Evolutionary conservation across 2,329 filamentous ascomycete genomes (phyloP).

Genomic region (Colletotrichum gloeosporioides): DNA sequence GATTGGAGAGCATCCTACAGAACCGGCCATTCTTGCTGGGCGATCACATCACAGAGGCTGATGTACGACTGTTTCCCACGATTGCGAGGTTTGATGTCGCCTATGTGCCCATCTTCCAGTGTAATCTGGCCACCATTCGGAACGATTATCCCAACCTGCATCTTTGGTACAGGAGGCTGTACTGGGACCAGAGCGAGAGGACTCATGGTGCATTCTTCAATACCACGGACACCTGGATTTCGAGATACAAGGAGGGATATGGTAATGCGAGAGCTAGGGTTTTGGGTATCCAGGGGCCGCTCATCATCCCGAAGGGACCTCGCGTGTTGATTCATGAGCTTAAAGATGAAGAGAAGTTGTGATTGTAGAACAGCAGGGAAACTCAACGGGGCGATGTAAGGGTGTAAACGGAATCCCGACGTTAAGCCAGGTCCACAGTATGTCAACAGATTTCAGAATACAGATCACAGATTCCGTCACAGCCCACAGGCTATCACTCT

Average conservation of each 20-base stretch:
- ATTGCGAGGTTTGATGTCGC: conserved; percentile 72
- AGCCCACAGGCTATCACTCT: not conserved
- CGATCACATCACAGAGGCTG: conserved; percentile 68
- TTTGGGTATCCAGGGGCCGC: conserved; percentile 27
- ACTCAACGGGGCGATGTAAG: rapidly evolving
- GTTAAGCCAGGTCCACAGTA: not conserved
- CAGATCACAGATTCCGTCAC: not conserved
- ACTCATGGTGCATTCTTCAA: conserved; percentile 63
- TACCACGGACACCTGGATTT: conserved; percentile 66
- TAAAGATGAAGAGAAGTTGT: not conserved
- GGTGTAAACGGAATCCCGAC: rapidly evolving
- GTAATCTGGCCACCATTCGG: conserved; percentile 67
- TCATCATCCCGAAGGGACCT: conserved; percentile 31
- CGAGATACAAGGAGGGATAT: conserved; percentile 35
- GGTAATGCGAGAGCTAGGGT: conserved; percentile 27
- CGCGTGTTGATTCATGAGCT: not conserved
- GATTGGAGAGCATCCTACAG: conserved; percentile 63
- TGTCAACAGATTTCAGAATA: not conserved
- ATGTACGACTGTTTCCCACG: conserved; percentile 71
- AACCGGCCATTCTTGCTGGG: conserved; percentile 67
- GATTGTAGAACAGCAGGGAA: not conserved
- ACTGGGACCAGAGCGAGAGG: conserved; percentile 63
- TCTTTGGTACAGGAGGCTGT: conserved; percentile 71
- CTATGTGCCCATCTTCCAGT: conserved; percentile 70
- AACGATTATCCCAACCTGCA: conserved; percentile 72